Evolutionary conservation across 805 yeast genomes (phyloP).

Genomic region (Candida khao-thaluensis): DNA sequence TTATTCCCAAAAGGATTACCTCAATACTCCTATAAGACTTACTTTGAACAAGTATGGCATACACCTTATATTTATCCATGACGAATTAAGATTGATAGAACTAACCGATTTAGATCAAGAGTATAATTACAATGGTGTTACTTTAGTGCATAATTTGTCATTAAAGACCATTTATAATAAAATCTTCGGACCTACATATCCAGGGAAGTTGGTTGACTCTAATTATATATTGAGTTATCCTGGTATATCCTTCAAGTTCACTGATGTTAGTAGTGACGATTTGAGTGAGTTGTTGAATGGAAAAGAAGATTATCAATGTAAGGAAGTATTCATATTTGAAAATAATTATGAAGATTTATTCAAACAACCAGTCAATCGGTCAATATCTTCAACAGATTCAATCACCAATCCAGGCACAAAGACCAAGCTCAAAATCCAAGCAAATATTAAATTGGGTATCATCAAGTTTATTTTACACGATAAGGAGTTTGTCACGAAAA

Average conservation of each 20-base stretch:
- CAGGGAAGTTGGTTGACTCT: conserved; percentile 38
- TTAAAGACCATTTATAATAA: conserved; percentile 52
- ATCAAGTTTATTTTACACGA: conserved; percentile 21
- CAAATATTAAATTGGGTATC: conserved; percentile 21
- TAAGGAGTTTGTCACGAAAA: conserved; percentile 15
- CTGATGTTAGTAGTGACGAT: conserved; percentile 18
- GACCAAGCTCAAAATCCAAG: neutral
- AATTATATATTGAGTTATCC: conserved; percentile 52
- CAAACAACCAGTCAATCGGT: neutral
- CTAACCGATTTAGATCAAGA: conserved; percentile 14
- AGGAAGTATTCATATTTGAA: neutral
- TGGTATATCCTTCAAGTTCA: conserved; percentile 54
- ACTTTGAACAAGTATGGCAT: conserved; percentile 18
- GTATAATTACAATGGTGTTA: conserved; percentile 29
- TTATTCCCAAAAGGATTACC: conserved; percentile 29
- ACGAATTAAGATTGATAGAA: conserved; percentile 30
- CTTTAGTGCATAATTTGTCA: conserved; percentile 18
- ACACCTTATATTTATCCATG: conserved; percentile 28
- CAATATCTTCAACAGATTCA: neutral
- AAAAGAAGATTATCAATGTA: conserved; percentile 2
- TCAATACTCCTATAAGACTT: conserved; percentile 28
- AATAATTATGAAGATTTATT: conserved; percentile 1
- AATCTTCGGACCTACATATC: conserved; percentile 62
- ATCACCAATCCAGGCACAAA: conserved; percentile 2
- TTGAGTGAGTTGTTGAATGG: conserved; percentile 25